Evolutionary conservation across 2,329 filamentous ascomycete genomes (phyloP), one percentile per base, ranked within the genome.

Genomic region (Fusarium falciforme): DNA sequence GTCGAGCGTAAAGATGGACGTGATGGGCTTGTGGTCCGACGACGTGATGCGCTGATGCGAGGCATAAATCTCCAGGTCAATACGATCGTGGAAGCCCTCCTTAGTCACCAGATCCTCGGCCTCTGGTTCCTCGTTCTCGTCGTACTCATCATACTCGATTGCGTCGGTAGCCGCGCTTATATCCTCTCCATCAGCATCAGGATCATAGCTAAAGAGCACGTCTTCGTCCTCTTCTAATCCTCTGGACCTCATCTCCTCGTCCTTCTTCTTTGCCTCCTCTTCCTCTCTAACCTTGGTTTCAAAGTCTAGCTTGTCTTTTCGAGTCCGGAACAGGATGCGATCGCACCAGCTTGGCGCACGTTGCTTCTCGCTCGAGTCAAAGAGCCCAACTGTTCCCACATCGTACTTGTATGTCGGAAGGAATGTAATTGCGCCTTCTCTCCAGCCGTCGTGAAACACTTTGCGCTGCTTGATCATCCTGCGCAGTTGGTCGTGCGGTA

Each of bases 371-470:
- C 95, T 98, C 0, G 95, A 94, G 83, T 99, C 97, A 80, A 98
- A 99, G 33, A 95, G 89, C 2, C 94, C 94, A 35, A 98, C 90
- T 33, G 93, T 97, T n/a, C 96, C 96, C 31, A 98, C 88, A 78
- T 99, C 97, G 77, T 99, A 99, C 82, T 99, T 99, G 83, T 99
- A 99, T 0, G 96, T 97, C 2, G 96, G 96, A 17, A 98, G 82
- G 79, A 99, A 99, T 1, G 90, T 90, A 65, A 99, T 95, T 1
- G 91, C 87, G 0, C 95, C 96, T 85, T 99, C 96, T 60, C 89
- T 89, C 95, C 96, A 99, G 1, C 95, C 96, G 71, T 98, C 94
- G 68, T 97, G 90, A 71, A 99, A 97, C 0, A 92, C 91, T 79
- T 93, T 96, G n/a, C 90, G 89, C 42, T 90, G 85, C 73, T 89